These are phyloP conservation scores for Staphylotrichum tortipilum DNA, from an alignment of 495 filamentous ascomycete species.

Conservation along the genomic window DNA sequence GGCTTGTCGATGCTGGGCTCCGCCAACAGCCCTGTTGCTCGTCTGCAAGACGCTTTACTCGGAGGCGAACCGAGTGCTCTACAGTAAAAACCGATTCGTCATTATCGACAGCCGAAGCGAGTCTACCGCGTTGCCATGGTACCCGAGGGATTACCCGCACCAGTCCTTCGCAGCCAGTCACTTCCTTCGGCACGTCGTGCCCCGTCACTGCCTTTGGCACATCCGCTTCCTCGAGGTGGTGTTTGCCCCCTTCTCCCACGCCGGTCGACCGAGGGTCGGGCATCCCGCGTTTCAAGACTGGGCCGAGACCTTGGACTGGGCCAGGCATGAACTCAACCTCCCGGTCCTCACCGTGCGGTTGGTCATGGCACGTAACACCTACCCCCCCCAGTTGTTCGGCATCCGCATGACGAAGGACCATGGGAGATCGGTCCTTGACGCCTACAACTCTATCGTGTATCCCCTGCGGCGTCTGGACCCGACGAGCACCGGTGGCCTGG, in stretches of 20 bases:
- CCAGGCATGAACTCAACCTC: neutral
- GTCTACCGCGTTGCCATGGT: neutral
- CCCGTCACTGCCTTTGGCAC: neutral
- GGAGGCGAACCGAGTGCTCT: neutral
- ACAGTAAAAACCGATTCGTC: conserved; percentile 3
- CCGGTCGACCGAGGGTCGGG: neutral
- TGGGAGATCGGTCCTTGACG: neutral
- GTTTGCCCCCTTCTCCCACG: neutral
- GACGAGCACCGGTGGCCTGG: neutral
- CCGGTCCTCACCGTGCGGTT: neutral
- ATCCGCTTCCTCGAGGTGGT: conserved; percentile 3
- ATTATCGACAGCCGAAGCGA: neutral
- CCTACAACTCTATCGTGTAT: neutral
- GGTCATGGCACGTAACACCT: neutral
- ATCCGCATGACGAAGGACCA: neutral
- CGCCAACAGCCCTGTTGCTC: conserved; percentile 2
- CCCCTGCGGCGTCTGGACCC: neutral
- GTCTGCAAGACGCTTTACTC: neutral
- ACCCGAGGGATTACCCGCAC: neutral
- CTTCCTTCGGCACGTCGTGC: neutral
- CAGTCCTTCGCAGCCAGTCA: conserved; percentile 1
- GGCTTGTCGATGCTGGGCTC: neutral
- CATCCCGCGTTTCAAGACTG: neutral
- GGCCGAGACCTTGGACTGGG: neutral
- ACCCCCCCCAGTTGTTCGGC: neutral